A percentile compares a stretch with the other conserved stretches of the same genome.
Evolutionary conservation across 2,329 filamentous ascomycete species (phyloP).

Genomic region (Didymella glomerata): DNA sequence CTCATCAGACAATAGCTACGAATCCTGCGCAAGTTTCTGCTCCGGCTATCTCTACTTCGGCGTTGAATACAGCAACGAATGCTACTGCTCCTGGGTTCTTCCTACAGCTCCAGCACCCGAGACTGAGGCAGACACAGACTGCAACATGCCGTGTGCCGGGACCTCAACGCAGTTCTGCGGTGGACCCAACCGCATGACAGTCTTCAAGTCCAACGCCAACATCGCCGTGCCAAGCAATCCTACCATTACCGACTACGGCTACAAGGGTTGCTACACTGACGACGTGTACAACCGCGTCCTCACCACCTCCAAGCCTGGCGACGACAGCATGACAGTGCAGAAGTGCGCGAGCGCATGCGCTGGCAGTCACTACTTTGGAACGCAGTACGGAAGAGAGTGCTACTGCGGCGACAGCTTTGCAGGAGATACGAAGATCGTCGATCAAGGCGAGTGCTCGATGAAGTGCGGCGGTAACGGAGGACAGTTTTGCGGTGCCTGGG

Average conservation of each 20-base stretch:
- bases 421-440: conserved; percentile 19
- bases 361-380: conserved; percentile 26
- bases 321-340: conserved; percentile 26
- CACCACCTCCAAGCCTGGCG: neutral
- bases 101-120: conserved; percentile 33
- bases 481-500: conserved; percentile 31
- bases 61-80: conserved; percentile 38
- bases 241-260: conserved; percentile 24
- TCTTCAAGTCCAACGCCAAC: conserved; percentile 28
- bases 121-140: conserved; percentile 22
- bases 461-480: conserved; percentile 26
- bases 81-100: conserved; percentile 52
- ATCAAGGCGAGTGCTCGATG: conserved; percentile 30
- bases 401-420: conserved; percentile 29
- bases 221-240: conserved; percentile 24
- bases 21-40: conserved; percentile 32
- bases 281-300: conserved; percentile 28
- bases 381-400: conserved; percentile 31
- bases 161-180: conserved; percentile 28
- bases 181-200: conserved; percentile 27
- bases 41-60: conserved; percentile 34
- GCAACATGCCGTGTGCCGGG: conserved; percentile 33
- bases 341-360: conserved; percentile 25
- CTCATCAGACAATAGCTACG: conserved; percentile 24
- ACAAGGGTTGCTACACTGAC: conserved; percentile 37